Evolutionary conservation across 2,329 filamentous ascomycete genomes (phyloP).

Genomic region (Pseudofabraea citricarpa): DNA sequence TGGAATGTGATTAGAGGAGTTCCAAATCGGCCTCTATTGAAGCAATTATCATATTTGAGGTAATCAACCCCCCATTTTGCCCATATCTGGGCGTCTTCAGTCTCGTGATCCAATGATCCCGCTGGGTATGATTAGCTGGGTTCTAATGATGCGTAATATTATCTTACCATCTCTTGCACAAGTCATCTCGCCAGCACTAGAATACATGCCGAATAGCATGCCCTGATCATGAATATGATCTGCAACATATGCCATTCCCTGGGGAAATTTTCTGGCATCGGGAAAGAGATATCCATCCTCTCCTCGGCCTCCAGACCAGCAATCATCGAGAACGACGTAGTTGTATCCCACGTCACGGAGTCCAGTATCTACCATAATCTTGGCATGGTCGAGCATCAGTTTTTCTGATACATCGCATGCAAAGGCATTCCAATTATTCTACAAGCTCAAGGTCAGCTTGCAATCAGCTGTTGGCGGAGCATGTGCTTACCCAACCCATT

Average conservation of each 20-base stretch:
- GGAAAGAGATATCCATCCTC: conserved; percentile 24
- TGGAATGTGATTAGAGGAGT: conserved; percentile 14
- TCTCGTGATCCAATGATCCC: conserved; percentile 32
- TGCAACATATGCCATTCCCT: conserved; percentile 34
- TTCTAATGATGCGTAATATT: neutral
- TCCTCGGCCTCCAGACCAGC: conserved; percentile 37
- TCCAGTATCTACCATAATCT: conserved; percentile 40
- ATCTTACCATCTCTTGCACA: conserved; percentile 20
- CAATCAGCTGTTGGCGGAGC: neutral
- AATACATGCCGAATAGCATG: conserved; percentile 38
- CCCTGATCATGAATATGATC: conserved; percentile 33
- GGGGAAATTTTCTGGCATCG: conserved; percentile 34
- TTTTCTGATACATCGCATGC: conserved; percentile 43
- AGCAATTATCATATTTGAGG: conserved; percentile 51
- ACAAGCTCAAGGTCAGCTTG: neutral
- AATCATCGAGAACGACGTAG: conserved; percentile 50
- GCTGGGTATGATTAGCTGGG: conserved; percentile 21
- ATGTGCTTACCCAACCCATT: conserved; percentile 32
- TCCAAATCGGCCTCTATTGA: conserved; percentile 44
- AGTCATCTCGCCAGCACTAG: conserved; percentile 25
- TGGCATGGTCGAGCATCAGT: conserved; percentile 39
- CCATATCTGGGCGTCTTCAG: conserved; percentile 43
- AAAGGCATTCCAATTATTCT: conserved; percentile 43
- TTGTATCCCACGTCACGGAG: conserved; percentile 47
- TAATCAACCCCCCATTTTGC: conserved; percentile 47